phyloP scores from a whole-genome alignment of 805 yeast species.

The Cyberlindnera meyerae region DNA sequence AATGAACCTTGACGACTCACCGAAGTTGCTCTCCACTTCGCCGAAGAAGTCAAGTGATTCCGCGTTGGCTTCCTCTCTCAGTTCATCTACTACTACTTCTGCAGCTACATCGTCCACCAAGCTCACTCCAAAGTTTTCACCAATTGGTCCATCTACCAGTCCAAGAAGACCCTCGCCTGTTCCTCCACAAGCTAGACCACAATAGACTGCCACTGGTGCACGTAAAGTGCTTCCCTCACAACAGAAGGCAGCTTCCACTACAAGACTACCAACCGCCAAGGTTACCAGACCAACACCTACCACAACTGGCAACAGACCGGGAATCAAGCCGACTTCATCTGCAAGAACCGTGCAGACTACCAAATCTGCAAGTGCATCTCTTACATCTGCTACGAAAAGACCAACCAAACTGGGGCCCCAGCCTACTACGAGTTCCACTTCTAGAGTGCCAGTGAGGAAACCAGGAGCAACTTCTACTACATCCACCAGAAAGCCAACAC shows the following conservation, averaged over 20 bases:
- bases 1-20: slow-evolving; percentile 1
- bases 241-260: slow-evolving; percentile 11
- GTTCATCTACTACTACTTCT: no score
- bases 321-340: slow-evolving; percentile 4
- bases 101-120: slow-evolving; percentile 4
- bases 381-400: slow-evolving; percentile 7
- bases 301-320: slow-evolving; percentile 2
- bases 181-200: slow-evolving; percentile 2
- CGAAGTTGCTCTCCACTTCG: slow-evolving; percentile 2
- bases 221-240: slow-evolving; percentile 6
- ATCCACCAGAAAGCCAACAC: slow-evolving; percentile 3
- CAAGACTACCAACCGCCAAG: slow-evolving; percentile 8
- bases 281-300: slow-evolving; percentile 4
- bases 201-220: slow-evolving; percentile 1
- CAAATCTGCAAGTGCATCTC: slow-evolving; percentile 3
- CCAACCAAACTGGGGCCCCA: slow-evolving; percentile 4
- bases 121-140: slow-evolving; percentile 1
- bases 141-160: slow-evolving; percentile 1
- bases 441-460: background rate
- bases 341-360: slow-evolving; percentile 6
- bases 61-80: no score
- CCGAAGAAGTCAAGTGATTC: slow-evolving; percentile 4
- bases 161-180: slow-evolving; percentile 7
- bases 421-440: background rate
- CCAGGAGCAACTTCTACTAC: slow-evolving; percentile 1